Base-by-base conservation (phyloP, 805 yeast genomes). In the Candida odintsovae region DNA sequence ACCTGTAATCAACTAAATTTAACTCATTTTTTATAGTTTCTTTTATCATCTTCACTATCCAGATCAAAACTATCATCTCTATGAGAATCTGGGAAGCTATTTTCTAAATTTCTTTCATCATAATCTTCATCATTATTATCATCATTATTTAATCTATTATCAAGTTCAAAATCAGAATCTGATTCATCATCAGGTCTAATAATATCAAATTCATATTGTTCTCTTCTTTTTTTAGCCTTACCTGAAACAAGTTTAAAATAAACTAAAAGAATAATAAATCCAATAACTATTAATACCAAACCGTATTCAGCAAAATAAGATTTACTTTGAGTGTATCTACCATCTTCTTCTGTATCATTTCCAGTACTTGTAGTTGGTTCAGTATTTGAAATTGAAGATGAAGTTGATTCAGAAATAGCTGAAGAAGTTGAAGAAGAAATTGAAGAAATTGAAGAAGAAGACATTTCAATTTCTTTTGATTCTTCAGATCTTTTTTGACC, bases 401-500 rank as follows among this genome's bases (percentile, higher is more conserved):
- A 6, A 1, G 36, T 29, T 19, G 41, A 7, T n/a, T 31, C 29
- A 15, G 44, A 13, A 16, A 50, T 36, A 4, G 48, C 42, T 15
- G 41, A 18, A 19, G 37, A 23, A 23, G 41, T 12, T 23, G 23
- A 46, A 13, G 22, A 69, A 25, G 28, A 22, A n/a, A n/a, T n/a
- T n/a, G 42, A 18, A 18, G 37, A 22, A n/a, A n/a, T n/a, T 26
- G 41, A 13, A 26, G 22, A 46, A 15, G 22, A 69, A 25, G 28
- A 3, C 3, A 3, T 11, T 38, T 67, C 71, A 25, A 57, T 61
- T 8, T 52, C 56, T 40, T 62, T 68, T 38, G 62, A 65, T 35
- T 67, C 70, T 83, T 65, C 68, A 84, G 40, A 73, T 66, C 56
- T 74, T 88, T 63, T 79, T 76, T 13, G 76, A 57, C 99, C 99